Evolutionary conservation across 1,284 basidiomycete species (phyloP), one percentile per base, ranked within the genome.

Genomic region (Cryptococcus sp.): DNA sequence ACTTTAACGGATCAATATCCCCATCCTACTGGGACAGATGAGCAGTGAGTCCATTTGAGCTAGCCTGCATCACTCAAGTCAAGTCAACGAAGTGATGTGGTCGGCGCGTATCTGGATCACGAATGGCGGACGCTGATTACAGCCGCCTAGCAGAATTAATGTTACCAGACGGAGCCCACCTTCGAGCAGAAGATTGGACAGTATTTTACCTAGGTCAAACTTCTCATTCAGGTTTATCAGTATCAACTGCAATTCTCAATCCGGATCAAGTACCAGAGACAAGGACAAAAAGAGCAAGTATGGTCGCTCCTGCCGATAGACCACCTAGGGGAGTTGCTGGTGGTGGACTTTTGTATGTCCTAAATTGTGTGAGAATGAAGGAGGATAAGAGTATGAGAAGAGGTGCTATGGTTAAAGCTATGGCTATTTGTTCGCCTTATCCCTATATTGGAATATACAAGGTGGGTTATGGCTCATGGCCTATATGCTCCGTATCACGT

Each of bases 361-460:
- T 99, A 62, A 98, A 93, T 69, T 79, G 96, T 41, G 93, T 98
- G n/a, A 81, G 91, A 62, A 96, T 91, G 49, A 96, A 96, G 77
- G 87, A 90, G 72, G 92, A 98, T 74, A 88, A 88, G 74, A 83
- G 82, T 0, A 82, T 87, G 62, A 81, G 91, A 62, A 92, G 94
- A 78, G 93, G 94, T 50, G 94, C 93, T 0, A 84, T 88, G 59
- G 92, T 98, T 58, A 90, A 97, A 75, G 94, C 94, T 3, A 82
- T 99, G 78, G 94, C 94, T 16, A 89, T 99, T 59, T 96, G 91
- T 67, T 94, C 92, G 0, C 84, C 87, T 23, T 87, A 94, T 75
- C 92, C 96, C 0, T 98, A 89, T 74, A 91, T 99, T 54, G 91
- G 97, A 64, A 90, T 98, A 65, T 98, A 96, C 83, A 97, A 98